Evolutionary conservation across 208 protist species (phyloP), one percentile per base, ranked within the genome.

Genomic region (Trypanosoma boissoni): DNA sequence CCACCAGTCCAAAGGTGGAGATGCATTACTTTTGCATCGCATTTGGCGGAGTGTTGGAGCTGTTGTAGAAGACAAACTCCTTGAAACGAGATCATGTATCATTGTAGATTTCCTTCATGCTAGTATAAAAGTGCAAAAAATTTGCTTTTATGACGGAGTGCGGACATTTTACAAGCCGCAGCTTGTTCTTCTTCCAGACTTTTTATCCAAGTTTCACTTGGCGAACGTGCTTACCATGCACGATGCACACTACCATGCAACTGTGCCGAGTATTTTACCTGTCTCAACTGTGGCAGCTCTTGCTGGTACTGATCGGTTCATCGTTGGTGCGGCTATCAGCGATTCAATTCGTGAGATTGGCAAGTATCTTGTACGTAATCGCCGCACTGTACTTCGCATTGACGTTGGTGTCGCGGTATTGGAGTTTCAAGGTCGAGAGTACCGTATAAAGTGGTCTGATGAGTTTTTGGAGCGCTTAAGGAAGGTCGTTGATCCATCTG

Each of bases 321-420:
- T 82, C 6, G 80, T 86, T n/a, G 78, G 91, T 68, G 86, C 86
- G 0, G 83, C 78, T 51, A 49, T 93, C 36, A 81, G 74, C 55
- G 86, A 93, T 34, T 93, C 83, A 2, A 64, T 88, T 5, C 83
- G 83, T 24, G 82, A 93, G 46, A 93, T 93, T 49, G 86, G 86
- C 48, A 93, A 88, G 64, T 93, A 93, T 50, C 54, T 91, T 27
- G 61, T 76, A 28, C 80, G 82, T 59, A 89, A 93, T 46, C 68
- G 61, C 2, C 37, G 59, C 0, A 49, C 70, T 21, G 76, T 78
- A 23, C 66, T 94, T 9, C 83, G 64, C 0, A 89, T 94, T 31
- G 87, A 94, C 61, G 70, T 94, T 44, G 87, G 83, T n/a, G 43
- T 82, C 21, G 72, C 64, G 45, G 53, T 65, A 26, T 60, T 94